A percentile compares a stretch with the other conserved stretches of the same genome.
Conservation (phyloP, 768 basidiomycete species). For the Roridomyces roridus region DNA sequence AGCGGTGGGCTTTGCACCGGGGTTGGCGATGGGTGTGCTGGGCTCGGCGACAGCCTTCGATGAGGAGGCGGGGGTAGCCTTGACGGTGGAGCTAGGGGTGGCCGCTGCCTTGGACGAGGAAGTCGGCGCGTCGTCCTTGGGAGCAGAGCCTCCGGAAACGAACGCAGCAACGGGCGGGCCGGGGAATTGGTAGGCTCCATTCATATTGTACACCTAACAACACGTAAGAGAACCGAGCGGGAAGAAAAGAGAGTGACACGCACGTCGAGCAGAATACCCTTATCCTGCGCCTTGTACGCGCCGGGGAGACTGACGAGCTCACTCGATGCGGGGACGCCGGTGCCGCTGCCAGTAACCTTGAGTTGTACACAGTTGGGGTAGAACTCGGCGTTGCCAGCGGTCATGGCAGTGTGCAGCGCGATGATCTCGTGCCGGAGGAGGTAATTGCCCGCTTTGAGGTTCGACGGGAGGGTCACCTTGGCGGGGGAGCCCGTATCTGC, state of each 20-base stretch:
- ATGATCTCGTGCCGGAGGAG: slow-evolving; percentile 59
- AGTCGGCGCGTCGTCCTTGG: background rate
- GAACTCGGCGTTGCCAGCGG: slow-evolving; percentile 42
- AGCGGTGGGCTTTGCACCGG: background rate
- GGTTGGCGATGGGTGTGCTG: background rate
- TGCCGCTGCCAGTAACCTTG: slow-evolving; percentile 35
- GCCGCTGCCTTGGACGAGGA: background rate
- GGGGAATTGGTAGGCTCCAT: slow-evolving; percentile 34
- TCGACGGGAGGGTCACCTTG: slow-evolving; percentile 38
- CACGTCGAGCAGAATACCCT: slow-evolving; percentile 39
- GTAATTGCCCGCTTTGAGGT: slow-evolving; percentile 51
- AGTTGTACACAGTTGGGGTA: slow-evolving; percentile 39
- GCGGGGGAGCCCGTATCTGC: slow-evolving; percentile 36
- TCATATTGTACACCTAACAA: slow-evolving; percentile 28
- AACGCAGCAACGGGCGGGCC: slow-evolving; percentile 42
- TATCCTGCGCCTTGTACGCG: slow-evolving; percentile 27
- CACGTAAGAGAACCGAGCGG: too few relatives aligned
- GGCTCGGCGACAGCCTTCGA: background rate
- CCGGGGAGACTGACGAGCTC: slow-evolving; percentile 30
- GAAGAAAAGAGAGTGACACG: background rate
- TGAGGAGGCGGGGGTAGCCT: background rate
- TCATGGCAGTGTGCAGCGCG: slow-evolving; percentile 43
- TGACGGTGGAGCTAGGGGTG: background rate
- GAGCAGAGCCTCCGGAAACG: slow-evolving; percentile 12
- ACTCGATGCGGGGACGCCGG: slow-evolving; percentile 32